Evolutionary conservation across 1,284 basidiomycete genomes (phyloP).

Genomic region (Afroboletus lepidellus): DNA sequence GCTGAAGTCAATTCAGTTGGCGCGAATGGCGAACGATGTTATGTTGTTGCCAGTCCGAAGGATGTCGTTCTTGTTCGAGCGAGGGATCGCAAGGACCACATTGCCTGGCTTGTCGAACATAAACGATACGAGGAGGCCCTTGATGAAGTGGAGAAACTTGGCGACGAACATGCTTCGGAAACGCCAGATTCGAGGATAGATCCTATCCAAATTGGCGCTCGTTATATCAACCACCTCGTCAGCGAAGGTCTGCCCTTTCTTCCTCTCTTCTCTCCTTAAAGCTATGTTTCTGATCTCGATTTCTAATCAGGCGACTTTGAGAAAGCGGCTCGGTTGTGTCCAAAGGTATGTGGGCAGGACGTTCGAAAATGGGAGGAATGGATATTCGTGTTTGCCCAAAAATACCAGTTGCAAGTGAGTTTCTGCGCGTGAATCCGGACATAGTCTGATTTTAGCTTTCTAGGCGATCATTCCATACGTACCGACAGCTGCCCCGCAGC

Average conservation of each 20-base stretch:
- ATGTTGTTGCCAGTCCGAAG: constrained; percentile 83
- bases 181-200: constrained; percentile 44
- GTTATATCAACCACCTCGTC: constrained; percentile 81
- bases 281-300: background rate
- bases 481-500: constrained; percentile 78
- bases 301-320: constrained; percentile 64
- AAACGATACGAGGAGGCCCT: constrained; percentile 88
- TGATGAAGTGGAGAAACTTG: constrained; percentile 72
- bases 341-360: constrained; percentile 84
- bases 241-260: constrained; percentile 56
- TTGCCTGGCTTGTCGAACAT: constrained; percentile 90
- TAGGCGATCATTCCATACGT: constrained; percentile 88
- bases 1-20: constrained; percentile 42
- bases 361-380: constrained; percentile 89
- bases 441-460: background rate
- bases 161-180: constrained; percentile 23
- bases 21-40: constrained; percentile 43
- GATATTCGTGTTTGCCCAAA: constrained; percentile 90
- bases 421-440: background rate
- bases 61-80: constrained; percentile 86
- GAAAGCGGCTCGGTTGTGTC: constrained; percentile 84
- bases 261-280: background rate
- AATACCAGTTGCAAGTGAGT: constrained; percentile 74
- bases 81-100: constrained; percentile 87
- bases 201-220: constrained; percentile 76